Conservation (phyloP, 2,329 filamentous ascomycete species). For the Epichloe sylvatica region DNA sequence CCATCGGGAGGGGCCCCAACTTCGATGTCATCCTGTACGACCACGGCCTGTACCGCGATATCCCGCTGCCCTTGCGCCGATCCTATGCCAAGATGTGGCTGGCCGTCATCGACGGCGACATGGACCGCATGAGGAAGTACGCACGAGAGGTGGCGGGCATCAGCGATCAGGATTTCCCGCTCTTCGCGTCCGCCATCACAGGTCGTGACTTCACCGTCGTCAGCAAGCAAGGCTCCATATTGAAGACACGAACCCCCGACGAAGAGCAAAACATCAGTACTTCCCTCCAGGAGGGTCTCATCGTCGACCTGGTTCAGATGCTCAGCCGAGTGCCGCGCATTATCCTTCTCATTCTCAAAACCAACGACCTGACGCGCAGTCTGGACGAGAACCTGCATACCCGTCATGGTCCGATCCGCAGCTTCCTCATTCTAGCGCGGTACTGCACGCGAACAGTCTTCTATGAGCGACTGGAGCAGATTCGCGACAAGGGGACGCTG, state of each 20-base stretch:
- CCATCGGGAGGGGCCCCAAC: constrained; percentile 44
- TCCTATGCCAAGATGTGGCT: constrained; percentile 97
- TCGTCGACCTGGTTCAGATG: constrained; percentile 77
- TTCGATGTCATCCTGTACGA: constrained; percentile 96
- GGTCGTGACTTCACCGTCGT: constrained; percentile 79
- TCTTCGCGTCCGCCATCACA: constrained; percentile 93
- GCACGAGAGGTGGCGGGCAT: constrained; percentile 81
- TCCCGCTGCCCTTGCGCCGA: constrained; percentile 61
- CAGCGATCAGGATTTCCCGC: constrained; percentile 75
- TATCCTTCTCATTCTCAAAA: constrained; percentile 91
- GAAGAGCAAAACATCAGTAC: constrained; percentile 82
- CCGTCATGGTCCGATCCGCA: constrained; percentile 48
- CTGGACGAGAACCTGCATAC: constrained; percentile 85
- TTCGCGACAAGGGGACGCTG: constrained; percentile 38
- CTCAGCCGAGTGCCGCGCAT: constrained; percentile 81
- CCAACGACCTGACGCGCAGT: constrained; percentile 87
- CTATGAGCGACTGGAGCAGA: constrained; percentile 47
- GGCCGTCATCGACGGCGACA: constrained; percentile 81
- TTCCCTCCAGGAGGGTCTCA: constrained; percentile 72
- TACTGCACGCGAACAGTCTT: constrained; percentile 56
- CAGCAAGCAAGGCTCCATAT: constrained; percentile 41
- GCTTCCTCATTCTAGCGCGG: constrained; percentile 53
- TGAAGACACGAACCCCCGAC: constrained; percentile 47
- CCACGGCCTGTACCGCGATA: constrained; percentile 90
- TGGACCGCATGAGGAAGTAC: constrained; percentile 74